Base-by-base conservation (phyloP, 768 basidiomycete species). In the Xerocomellus chrysenteron region DNA sequence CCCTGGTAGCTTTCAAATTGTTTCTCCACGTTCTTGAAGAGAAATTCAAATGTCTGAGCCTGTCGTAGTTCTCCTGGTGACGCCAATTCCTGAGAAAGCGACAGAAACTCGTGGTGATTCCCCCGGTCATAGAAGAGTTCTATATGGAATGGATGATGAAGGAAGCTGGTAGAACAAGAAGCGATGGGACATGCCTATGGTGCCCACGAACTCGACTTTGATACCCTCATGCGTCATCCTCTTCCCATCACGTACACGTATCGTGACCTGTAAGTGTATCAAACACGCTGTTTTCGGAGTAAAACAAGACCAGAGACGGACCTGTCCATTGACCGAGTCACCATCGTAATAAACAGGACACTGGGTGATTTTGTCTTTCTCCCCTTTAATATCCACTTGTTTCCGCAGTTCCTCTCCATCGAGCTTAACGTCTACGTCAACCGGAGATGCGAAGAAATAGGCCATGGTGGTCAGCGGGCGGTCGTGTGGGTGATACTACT, bases 1-100 rank as follows among this genome's bases (percentile, higher is more conserved):
- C 97, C 97, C 64, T 93, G 88, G 71, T 98, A 98, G 64, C 90
- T 92, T 78, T 98, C 96, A 62, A 91, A 98, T 71, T 98, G 94
- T 78, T 99, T 98, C 84, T 99, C 97, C 40, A 99, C 91, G 67
- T 96, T 99, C 81, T 98, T 98, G 82, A 99, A 98, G 66, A 86
- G 82, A 74, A 99, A 98, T 51, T 98, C 95, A 64, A 87, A 97
- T 10, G 94, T 93, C 74, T 98, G 95, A 0, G 94, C 94, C 67
- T 93, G 89, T 43, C 97, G 84, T 87, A 99, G 87, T 68, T 99
- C 97, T 35, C 94, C 94, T n/a, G 94, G 94, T 0, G 92, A 87
- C 2, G 95, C 94, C 26, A 98, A 79, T 67, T 98, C 96, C 74
- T 98, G 94, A 0, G 94, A 92, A 65, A 98, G 75, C 8, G 96